Conservation (phyloP, 352 stramenopile genomes). For the Phytophthora sp. region DNA sequence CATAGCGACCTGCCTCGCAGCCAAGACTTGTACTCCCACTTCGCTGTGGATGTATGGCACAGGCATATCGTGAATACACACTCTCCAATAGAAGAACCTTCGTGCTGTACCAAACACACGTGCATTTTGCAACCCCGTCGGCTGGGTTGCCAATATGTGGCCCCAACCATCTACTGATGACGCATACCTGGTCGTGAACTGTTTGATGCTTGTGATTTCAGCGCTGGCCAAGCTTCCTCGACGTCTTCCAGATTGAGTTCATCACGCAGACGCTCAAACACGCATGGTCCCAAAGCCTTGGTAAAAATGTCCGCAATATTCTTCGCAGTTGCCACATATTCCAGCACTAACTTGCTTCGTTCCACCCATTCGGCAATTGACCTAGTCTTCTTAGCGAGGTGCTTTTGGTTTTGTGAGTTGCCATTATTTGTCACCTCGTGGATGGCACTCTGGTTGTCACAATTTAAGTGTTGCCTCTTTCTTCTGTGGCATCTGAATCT, state of each 20-base stretch:
- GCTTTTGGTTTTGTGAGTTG: constrained; percentile 11
- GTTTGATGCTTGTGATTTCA: background rate
- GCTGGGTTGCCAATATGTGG: background rate
- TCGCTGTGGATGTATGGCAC: background rate
- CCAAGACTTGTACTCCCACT: background rate
- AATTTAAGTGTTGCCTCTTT: constrained; percentile 2
- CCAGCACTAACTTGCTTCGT: background rate
- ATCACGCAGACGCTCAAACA: constrained; percentile 8
- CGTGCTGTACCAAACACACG: background rate
- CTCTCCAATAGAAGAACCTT: background rate
- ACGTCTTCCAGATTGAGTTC: constrained; percentile 5
- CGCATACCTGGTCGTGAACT: background rate
- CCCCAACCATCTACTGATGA: too few species aligned
- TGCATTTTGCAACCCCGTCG: background rate
- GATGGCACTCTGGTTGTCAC: constrained; percentile 11
- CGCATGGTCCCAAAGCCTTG: constrained; percentile 9
- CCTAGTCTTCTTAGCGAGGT: background rate
- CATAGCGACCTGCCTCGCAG: background rate
- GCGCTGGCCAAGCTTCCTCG: background rate
- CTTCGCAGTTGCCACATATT: constrained; percentile 5
- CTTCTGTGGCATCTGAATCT: background rate
- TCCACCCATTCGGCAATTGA: background rate
- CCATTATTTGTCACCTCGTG: constrained; percentile 10
- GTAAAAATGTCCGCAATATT: constrained; percentile 20
- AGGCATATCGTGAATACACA: background rate